Evolutionary conservation across 495 filamentous ascomycete species (phyloP).

Genomic region (Aspergillus bridgeri): DNA sequence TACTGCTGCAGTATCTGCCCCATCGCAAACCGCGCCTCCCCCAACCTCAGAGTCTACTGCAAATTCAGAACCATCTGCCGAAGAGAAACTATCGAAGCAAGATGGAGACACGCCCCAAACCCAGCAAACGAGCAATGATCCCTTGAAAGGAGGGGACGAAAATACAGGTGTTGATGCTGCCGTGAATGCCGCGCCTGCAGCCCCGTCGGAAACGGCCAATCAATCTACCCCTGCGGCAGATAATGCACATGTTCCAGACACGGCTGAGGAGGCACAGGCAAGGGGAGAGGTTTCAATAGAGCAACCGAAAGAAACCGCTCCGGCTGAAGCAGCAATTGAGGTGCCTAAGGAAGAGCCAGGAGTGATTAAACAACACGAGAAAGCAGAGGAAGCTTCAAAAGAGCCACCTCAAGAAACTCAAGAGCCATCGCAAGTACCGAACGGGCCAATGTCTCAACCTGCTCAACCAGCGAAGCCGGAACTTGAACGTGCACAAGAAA

Average conservation of each 20-base stretch:
- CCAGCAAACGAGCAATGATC: not conserved
- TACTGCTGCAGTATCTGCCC: slow-evolving; percentile 14
- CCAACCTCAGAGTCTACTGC: slow-evolving; percentile 1
- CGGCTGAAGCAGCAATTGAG: slow-evolving; percentile 2
- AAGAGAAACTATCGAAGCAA: slow-evolving; percentile 7
- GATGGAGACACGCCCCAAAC: slow-evolving; percentile 7
- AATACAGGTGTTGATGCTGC: not conserved
- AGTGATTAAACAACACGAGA: not conserved
- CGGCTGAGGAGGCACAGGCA: not conserved
- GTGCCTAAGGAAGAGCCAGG: not conserved
- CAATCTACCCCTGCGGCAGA: slow-evolving; percentile 25
- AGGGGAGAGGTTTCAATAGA: not conserved
- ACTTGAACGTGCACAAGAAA: slow-evolving; percentile 1
- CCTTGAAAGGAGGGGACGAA: slow-evolving; percentile 2
- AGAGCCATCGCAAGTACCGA: not conserved
- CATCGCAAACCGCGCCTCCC: slow-evolving; percentile 8
- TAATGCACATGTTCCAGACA: slow-evolving; percentile 38
- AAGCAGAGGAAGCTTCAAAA: slow-evolving; percentile 4
- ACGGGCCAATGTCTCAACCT: not conserved
- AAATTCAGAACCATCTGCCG: slow-evolving; percentile 7
- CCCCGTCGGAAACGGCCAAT: not conserved
- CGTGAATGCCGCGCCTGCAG: slow-evolving; percentile 1
- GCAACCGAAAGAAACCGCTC: not conserved
- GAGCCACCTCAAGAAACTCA: not conserved
- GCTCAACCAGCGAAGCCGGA: slow-evolving; percentile 2